phyloP scores from a whole-genome alignment of 2,329 filamentous ascomycete species.

The Cladosporium sp. region DNA sequence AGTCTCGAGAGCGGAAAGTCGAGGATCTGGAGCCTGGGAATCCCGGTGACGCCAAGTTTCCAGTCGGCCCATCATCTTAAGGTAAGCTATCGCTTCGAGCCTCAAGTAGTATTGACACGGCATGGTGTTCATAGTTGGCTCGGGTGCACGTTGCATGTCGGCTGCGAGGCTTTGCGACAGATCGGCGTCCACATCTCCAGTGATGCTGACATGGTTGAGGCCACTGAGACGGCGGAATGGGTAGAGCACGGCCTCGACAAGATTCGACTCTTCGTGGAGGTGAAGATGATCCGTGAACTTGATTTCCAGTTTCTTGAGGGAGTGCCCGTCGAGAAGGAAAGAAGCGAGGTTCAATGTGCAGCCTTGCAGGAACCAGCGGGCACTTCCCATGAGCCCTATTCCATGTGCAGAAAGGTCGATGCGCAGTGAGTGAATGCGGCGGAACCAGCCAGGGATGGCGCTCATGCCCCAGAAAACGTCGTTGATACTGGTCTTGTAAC shows the following conservation, averaged over 20 bases:
- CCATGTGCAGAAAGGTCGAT: neutral
- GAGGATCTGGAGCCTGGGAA: no score
- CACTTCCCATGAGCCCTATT: neutral
- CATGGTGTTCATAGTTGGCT: constrained; percentile 12
- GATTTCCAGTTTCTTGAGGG: constrained; percentile 10
- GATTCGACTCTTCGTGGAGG: neutral
- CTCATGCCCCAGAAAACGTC: neutral
- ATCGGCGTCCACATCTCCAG: neutral
- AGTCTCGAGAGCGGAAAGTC: no score
- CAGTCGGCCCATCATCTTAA: neutral
- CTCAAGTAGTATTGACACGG: neutral
- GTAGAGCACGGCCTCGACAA: neutral
- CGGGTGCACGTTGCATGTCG: constrained; percentile 4
- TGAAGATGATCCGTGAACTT: constrained; percentile 3
- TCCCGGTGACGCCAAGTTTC: no score
- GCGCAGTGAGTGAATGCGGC: neutral
- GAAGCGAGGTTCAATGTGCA: constrained; percentile 13
- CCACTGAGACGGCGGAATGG: constrained; percentile 16
- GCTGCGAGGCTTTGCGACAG: neutral
- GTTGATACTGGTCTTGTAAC: neutral
- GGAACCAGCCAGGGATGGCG: neutral
- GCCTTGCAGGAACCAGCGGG: neutral
- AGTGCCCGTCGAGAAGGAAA: constrained; percentile 17
- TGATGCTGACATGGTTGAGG: constrained; percentile 2
- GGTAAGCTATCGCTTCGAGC: neutral